Percentiles rank a stretch among this genome's conserved stretches.
Conservation (phyloP, 192 early-diverging fungal genomes). For the Cetraspora pellucida region DNA sequence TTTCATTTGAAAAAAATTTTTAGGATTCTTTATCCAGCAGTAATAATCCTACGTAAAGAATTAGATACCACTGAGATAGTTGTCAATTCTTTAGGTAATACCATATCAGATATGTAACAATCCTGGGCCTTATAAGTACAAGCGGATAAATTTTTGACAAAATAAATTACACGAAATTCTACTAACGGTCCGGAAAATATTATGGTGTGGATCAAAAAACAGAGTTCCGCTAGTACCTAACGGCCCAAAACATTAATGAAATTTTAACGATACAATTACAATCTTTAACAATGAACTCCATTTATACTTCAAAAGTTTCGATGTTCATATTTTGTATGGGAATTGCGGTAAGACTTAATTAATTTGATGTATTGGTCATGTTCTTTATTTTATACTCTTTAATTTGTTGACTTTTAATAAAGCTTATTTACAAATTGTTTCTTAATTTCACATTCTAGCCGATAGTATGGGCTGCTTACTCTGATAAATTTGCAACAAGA, state of each 20-base stretch:
- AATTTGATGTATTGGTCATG: too few relatives aligned
- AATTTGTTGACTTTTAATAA: conserved; percentile 13
- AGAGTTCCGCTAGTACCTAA: too few relatives aligned
- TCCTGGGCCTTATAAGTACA: neutral
- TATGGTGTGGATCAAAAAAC: too few relatives aligned
- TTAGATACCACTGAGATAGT: neutral
- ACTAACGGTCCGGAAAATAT: too few relatives aligned
- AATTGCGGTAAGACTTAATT: too few relatives aligned
- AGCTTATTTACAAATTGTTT: neutral
- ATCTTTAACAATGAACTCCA: too few relatives aligned
- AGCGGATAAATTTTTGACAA: neutral
- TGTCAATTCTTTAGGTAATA: conserved; percentile 5
- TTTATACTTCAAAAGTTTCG: too few relatives aligned
- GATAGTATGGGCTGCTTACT: conserved; percentile 46
- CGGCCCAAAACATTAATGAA: too few relatives aligned
- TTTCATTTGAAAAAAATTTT: neutral
- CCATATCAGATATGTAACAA: neutral
- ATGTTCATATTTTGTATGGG: too few relatives aligned
- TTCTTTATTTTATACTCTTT: too few relatives aligned
- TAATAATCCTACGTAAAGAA: neutral
- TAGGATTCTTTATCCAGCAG: conserved; percentile 9
- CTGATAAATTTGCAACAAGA: conserved; percentile 39
- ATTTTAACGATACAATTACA: too few relatives aligned
- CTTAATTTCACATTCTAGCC: conserved; percentile 37
- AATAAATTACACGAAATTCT: neutral